Conservation (phyloP, 108 stramenopile species). For the Stephanodiscus minutulus region DNA sequence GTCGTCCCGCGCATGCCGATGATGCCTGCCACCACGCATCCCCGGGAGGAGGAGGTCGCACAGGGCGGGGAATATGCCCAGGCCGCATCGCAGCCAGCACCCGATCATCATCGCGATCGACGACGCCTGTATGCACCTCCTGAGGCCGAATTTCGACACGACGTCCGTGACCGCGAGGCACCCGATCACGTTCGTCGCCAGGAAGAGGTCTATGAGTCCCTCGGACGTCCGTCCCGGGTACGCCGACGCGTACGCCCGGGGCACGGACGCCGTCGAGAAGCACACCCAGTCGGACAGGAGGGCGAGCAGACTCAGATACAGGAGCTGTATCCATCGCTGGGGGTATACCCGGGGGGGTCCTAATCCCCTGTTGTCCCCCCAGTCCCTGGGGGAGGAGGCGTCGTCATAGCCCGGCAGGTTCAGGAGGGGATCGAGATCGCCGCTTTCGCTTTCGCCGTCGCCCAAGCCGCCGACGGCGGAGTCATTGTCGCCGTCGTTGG, state of each 20-base stretch:
- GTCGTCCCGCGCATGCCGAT: neutral
- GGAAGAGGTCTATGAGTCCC: slow-evolving; percentile 49
- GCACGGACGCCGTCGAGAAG: slow-evolving; percentile 54
- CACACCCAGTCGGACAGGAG: slow-evolving; percentile 57
- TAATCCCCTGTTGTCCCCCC: neutral
- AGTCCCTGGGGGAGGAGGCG: neutral
- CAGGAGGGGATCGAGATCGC: neutral
- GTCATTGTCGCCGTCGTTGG: neutral
- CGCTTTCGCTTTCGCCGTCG: neutral
- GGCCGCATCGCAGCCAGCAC: slow-evolving; percentile 39
- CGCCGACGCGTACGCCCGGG: slow-evolving; percentile 33
- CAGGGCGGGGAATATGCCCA: slow-evolving; percentile 6
- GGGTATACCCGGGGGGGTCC: slow-evolving; percentile 26
- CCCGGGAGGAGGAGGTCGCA: neutral
- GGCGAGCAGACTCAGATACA: slow-evolving; percentile 53
- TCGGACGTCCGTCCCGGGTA: slow-evolving; percentile 42
- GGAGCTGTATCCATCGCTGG: slow-evolving; percentile 47
- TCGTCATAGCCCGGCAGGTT: neutral
- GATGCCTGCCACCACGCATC: neutral
- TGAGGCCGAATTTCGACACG: slow-evolving; percentile 44
- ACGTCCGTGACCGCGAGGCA: slow-evolving; percentile 58
- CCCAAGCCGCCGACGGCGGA: neutral
- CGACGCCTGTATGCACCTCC: slow-evolving; percentile 34
- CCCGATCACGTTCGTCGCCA: slow-evolving; percentile 47
- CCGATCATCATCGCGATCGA: slow-evolving; percentile 45